phyloP scores from a whole-genome alignment of 2,329 filamentous ascomycete species.

The Trichoderma polysporum region DNA sequence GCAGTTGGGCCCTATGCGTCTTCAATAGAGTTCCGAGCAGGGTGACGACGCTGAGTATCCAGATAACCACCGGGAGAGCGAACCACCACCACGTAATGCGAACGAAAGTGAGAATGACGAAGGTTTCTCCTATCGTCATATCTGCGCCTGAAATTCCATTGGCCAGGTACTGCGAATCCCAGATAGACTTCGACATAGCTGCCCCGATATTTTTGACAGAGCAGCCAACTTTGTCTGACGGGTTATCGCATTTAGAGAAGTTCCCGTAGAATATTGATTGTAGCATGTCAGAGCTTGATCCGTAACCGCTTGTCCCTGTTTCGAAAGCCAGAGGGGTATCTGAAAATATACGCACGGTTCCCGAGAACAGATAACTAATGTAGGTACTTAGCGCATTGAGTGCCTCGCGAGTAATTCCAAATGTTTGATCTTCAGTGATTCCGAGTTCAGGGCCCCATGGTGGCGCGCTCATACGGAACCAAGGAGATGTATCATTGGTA shows the following conservation, averaged over 20 bases:
- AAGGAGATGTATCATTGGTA: no score
- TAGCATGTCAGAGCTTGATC: not conserved
- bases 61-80: not conserved
- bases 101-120: not conserved
- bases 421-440: not conserved
- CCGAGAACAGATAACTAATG: not conserved
- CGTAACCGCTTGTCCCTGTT: no score
- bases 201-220: not conserved
- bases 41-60: not conserved
- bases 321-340: not conserved
- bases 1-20: not conserved
- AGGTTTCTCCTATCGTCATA: not conserved
- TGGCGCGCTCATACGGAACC: no score
- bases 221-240: not conserved
- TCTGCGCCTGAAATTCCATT: not conserved
- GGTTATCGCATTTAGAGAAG: not conserved
- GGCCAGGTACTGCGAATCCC: not conserved
- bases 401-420: not conserved
- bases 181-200: not conserved
- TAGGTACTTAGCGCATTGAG: not conserved
- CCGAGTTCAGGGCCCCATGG: not conserved
- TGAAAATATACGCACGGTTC: not conserved
- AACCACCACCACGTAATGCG: not conserved
- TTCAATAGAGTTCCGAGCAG: not conserved
- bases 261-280: not conserved